Conservation (phyloP, 2,329 filamentous ascomycete species). For the Colletotrichum godetiae region DNA sequence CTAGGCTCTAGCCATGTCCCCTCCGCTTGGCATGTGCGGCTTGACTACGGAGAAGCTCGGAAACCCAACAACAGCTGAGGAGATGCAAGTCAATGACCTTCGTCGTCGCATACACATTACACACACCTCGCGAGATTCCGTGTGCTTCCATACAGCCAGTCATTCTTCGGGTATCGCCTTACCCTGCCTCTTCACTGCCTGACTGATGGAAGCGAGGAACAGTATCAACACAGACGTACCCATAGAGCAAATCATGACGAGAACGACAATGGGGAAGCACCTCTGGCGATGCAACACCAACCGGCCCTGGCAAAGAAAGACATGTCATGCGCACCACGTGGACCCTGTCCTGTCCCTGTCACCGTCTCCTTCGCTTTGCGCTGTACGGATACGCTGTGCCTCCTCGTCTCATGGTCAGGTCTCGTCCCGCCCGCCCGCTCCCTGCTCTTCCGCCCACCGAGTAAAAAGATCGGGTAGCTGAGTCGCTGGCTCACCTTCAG, state of each 20-base stretch:
- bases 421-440: conserved; percentile 28
- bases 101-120: neutral
- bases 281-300: conserved; percentile 15
- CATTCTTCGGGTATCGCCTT: neutral
- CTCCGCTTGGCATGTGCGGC: conserved; percentile 27
- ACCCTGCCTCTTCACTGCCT: neutral
- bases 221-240: neutral
- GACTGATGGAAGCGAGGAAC: neutral
- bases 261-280: neutral
- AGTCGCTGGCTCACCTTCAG: conserved; percentile 24
- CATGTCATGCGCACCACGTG: conserved; percentile 36
- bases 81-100: conserved; percentile 1
- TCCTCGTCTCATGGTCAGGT: conserved; percentile 10
- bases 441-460: conserved; percentile 33
- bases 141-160: conserved; percentile 4
- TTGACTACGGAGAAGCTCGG: conserved; percentile 10
- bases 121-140: neutral
- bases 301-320: conserved; percentile 13
- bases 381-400: conserved; percentile 8
- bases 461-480: conserved; percentile 19
- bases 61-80: conserved; percentile 2
- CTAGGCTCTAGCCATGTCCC: conserved; percentile 23
- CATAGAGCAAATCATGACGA: neutral
- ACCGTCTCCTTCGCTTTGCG: conserved; percentile 13
- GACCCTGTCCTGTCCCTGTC: conserved; percentile 33